Evolutionary conservation across 2,329 filamentous ascomycete genomes (phyloP), one percentile per base, ranked within the genome.

Genomic region (Aspergillus texensis): DNA sequence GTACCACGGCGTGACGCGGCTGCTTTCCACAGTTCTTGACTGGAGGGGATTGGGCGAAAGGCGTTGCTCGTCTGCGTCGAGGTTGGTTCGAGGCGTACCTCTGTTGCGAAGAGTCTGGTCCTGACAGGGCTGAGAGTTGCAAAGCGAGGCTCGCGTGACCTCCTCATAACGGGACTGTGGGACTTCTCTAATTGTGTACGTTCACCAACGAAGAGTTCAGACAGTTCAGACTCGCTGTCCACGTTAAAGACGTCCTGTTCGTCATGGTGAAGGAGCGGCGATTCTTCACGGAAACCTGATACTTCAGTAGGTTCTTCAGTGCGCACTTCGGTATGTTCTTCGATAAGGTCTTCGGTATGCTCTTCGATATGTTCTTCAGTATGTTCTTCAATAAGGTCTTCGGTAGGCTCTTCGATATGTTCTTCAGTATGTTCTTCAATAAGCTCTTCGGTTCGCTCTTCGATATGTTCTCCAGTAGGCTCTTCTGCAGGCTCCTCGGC

Each of bases 111-210:
- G 26, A 54, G 19, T 3, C n/a, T 39, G 4, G 12, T 26, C 14
- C 32, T 6, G n/a, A 19, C 24, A 4, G 52, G 52, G 24, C 52
- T 39, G 10, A 14, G 16, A 11, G 43, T 43, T 19, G 43, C 57
- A 2, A n/a, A 39, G 24, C 50, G 56, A 10, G 36, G 56, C 21
- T 57, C 32, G n/a, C 36, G 43, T 39, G 52, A 43, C n/a, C 60
- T 43, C 10, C n/a, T 39, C 19, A 67, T 61, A 0, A 64, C 58
- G 26, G 68, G 68, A 45, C 68, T 70, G 36, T 63, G 64, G 2
- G 68, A 70, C 52, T 59, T 66, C 34, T 70, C 62, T 36, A 69
- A 52, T 19, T 64, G 63, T 34, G 55, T 54, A 36, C 62, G 48
- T 43, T 61, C 65, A n/a, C 46, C 65, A 11, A 66, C 61, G 28